Evolutionary conservation across 257 asterid species (phyloP), one percentile per base, ranked within the genome.

Genomic region (Salvia hispanica): DNA sequence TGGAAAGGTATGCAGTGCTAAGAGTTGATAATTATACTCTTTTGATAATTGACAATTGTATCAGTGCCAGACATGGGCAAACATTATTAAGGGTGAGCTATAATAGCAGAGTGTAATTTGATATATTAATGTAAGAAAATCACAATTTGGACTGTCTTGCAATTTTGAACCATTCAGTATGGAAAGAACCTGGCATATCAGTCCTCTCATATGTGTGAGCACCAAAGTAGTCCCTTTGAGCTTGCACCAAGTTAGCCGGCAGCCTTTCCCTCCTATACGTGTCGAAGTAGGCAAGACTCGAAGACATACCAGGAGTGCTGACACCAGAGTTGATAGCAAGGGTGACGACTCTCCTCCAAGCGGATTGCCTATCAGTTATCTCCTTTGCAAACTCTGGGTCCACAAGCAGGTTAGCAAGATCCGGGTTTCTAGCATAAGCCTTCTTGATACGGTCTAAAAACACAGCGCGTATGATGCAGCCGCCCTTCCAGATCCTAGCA

Each of bases 401-500:
- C 75, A 87, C 89, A 3, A 87, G 86, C 9, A 85, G 77, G 69
- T 81, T 87, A 11, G 92, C 81, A 28, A 85, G 88, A 37, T 81
- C 84, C 8, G 84, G 42, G 5, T 87, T 87, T 63, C 95, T 83
- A 66, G 83, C 95, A 48, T 87, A 83, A 67, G 95, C 95, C 77
- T 79, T 77, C 83, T 83, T 85, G 56, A 87, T 87, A 58, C 89
- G 88, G 64, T 87, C 95, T 74, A 85, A 81, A 77, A 87, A 83
- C 39, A 81, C 76, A 54, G 92, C 92, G 46, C 89, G 89, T 44
- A 87, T 87, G 43, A 87, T 85, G 81, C 91, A 87, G 6, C 95
- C 89, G 6, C 91, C 91, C 67, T 87, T 87, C 95, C 95, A 87
- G 37, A 83, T 87, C 77, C 92, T 79, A 8, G 95, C 89, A 55